Base-by-base conservation (phyloP, 2,329 filamentous ascomycete genomes). In the Scytalidium sp. region DNA sequence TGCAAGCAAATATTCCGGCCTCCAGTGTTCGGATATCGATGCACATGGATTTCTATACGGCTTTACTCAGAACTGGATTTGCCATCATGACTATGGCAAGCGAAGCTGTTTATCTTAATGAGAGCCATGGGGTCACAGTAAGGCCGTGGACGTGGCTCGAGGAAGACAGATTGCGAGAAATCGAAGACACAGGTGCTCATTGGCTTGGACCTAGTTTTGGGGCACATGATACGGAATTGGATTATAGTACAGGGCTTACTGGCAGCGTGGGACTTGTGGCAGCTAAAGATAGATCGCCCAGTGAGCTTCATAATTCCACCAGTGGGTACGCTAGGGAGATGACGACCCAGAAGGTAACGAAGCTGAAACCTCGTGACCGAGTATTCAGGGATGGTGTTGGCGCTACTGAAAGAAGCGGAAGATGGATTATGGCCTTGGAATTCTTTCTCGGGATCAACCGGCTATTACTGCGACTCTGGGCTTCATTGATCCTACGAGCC, bases 41-140 rank as follows among this genome's bases (percentile, higher is more conserved):
- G 74, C 84, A 90, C 49, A 95, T 97, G 75, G 94, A 99, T 65
- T 97, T 97, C 64, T 99, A 97, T 66, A 96, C 91, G 0, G 88
- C 90, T 0, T 75, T 97, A 3, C 76, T 97, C 3, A 85, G 92
- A 52, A 83, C 90, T 29, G 94, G 94, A 0, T 97, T 97, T 63
- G 85, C 85, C 10, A 85, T 93, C 11, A 83, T 97, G 53, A 96
- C 90, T 1, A 93, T 95, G 67, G 94, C 94, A 1, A 96, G 90
- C 60, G 92, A 97, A 68, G 93, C 93, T 3, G 94, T 97, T 0
- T 97, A 96, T 63, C 75, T 99, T 10, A 96, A 97, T 54, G 93
- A 97, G 67, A 93, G 93, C 42, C 82, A 82, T 39, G 79, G 79
- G 2, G 83, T 97, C 46, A 85, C 82, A 53, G 74, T 96, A 2